phyloP scores from a whole-genome alignment of 169 alveolate species.

The Eimeria praecox region DNA sequence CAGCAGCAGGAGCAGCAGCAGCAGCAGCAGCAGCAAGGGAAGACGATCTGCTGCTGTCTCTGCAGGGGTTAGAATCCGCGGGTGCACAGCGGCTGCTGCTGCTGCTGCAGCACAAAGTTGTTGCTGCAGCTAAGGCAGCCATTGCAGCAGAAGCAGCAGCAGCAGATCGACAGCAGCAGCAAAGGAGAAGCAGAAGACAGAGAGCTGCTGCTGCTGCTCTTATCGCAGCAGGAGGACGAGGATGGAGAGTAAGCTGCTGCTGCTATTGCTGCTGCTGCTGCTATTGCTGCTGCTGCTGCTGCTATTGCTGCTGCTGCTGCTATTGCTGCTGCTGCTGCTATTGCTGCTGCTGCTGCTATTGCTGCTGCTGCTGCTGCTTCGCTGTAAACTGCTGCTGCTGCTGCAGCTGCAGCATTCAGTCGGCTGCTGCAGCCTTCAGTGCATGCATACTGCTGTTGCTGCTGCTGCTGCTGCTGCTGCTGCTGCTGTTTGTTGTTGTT shows the following conservation, averaged over 20 bases:
- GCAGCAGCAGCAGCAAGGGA: conserved; percentile 1
- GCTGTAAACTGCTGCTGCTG: not conserved
- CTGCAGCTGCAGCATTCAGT: not conserved
- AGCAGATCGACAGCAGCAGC: conserved; percentile 37
- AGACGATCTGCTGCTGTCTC: conserved; percentile 18
- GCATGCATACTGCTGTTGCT: not conserved
- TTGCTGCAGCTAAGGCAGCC: conserved; percentile 28
- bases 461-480: not conserved
- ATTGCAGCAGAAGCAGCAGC: conserved; percentile 51
- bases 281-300: conserved; percentile 6
- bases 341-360: not conserved
- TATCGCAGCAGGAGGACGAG: conserved; percentile 16
- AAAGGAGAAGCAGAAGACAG: not conserved
- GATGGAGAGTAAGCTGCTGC: conserved; percentile 37
- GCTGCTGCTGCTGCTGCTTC: not conserved
- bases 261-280: not conserved
- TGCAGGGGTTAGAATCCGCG: conserved; percentile 7
- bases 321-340: not conserved
- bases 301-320: conserved; percentile 25
- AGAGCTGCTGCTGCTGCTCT: conserved; percentile 24
- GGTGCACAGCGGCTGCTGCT: conserved; percentile 55
- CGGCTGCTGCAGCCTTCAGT: conserved; percentile 6
- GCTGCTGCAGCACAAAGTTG: conserved; percentile 62
- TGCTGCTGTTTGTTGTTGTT: not conserved
- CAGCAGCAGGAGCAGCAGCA: conserved; percentile 23